Base-by-base conservation (phyloP, 768 basidiomycete genomes). In the Lentinula aciculospora region DNA sequence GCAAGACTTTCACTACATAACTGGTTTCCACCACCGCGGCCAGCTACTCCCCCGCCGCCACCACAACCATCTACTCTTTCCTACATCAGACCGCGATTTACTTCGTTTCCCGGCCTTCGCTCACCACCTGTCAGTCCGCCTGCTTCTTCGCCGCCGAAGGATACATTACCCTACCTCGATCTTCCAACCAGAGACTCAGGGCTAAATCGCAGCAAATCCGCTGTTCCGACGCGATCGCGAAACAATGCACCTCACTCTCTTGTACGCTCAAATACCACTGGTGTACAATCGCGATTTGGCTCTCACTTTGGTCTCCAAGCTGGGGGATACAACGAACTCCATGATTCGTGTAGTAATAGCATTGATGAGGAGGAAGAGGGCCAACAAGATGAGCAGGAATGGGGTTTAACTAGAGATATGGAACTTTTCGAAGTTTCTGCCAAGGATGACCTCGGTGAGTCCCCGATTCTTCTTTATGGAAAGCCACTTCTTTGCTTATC, bases 381-480 rank as follows among this genome's bases (percentile, higher is more conserved):
- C 36, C 77, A 74, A 13, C 69, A 73, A 7, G 71, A 81, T 32
- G 81, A 82, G 58, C 74, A 74, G 39, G 88, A 88, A 66, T 91
- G 89, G 87, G 88, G 89, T 4, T 76, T 89, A 37, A 84, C 79
- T 67, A 88, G 88, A 67, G 88, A 85, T 60, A 92, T 94, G 85
- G 88, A 89, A 66, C 79, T 95, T 17, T 92, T 90, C 62, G 92
- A 96, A 68, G 92, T 96, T 19, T 94, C 92, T 44, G 89, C 94
- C 54, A 94, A 94, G 71, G 92, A 94, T 64, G 88, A 91, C 66
- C 66, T 73, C 31, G 94, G 93, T 94, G 60, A 61, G 83, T 74
- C 53, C 40, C 53, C 25, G 27, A n/a, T 48, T 40, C 31, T 44
- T 40, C 39, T 44, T 32, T 21, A 19, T 5, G 17, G 23, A 56